Base-by-base conservation (phyloP, 768 basidiomycete genomes). In the Lactarius quietus region DNA sequence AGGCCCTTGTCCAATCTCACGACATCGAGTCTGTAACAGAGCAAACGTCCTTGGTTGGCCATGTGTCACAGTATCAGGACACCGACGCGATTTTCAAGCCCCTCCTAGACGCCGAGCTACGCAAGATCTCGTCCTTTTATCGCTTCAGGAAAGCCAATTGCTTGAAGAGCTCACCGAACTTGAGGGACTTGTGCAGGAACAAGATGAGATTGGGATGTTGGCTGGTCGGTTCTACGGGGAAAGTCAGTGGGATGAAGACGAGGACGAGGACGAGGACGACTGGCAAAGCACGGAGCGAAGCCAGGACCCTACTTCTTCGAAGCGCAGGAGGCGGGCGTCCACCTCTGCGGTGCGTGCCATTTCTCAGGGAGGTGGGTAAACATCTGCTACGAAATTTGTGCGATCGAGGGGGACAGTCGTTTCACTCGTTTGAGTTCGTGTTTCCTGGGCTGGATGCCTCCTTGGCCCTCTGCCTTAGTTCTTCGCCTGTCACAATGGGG, bases 111-210 rank as follows among this genome's bases (percentile, higher is more conserved):
- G 80, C 83, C 66, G 95, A 99, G 72, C 80, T 95, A 35, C 79
- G 81, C 72, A 97, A 95, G 82, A 87, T 98, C 20, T 76, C 79
- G 26, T 60, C 78, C 0, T 98, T 98, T 74, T 98, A 98, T 74
- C 83, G 55, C 71, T 75, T 2, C 92, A 95, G 75, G 88, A 92
- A 72, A 82, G 80, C 53, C 90, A 95, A 57, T 76, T 97, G 1
- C 70, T 83, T 6, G 81, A 82, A 1, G 88, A 89, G 36, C 75
- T 89, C 6, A 75, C 76, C 0, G 81, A 83, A 28, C 73, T 92
- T 62, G 86, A 89, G 70, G 80, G 79, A 26, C 79, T 84, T 33
- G 80, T 90, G 3, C 70, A 75, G 26, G 74, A 79, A 70, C 86
- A 87, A 71, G 90, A 92, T 63, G 84, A 84, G 57, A 74, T 78